phyloP scores from a whole-genome alignment of 2,329 filamentous ascomycete genomes.

The Arthroderma sp. region DNA sequence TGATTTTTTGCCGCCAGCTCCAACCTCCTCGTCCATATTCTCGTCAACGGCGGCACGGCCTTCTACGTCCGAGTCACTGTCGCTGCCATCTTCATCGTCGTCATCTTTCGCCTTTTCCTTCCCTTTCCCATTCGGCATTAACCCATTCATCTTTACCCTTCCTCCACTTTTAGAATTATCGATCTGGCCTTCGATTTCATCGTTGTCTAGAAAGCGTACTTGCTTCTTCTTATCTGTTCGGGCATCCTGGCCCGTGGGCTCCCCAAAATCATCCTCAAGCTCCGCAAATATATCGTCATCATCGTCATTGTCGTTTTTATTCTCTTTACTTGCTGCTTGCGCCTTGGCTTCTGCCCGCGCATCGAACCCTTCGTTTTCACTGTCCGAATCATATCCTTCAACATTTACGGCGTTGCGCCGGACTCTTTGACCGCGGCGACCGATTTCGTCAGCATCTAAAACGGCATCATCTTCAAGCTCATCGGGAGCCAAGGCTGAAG shows the following conservation, averaged over 20 bases:
- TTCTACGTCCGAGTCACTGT: slow-evolving; percentile 52
- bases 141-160: slow-evolving; percentile 42
- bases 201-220: slow-evolving; percentile 46
- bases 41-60: slow-evolving; percentile 58
- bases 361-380: slow-evolving; percentile 81
- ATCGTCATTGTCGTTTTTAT: slow-evolving; percentile 31
- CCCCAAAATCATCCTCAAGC: slow-evolving; percentile 45
- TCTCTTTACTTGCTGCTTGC: slow-evolving; percentile 21
- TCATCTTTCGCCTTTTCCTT: slow-evolving; percentile 38
- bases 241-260: slow-evolving; percentile 20
- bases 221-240: slow-evolving; percentile 44
- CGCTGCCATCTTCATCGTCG: slow-evolving; percentile 42
- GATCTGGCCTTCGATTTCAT: slow-evolving; percentile 70
- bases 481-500: slow-evolving; percentile 77
- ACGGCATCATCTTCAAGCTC: slow-evolving; percentile 56
- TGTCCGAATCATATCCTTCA: slow-evolving; percentile 90
- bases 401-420: slow-evolving; percentile 93
- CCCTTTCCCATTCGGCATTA: slow-evolving; percentile 42
- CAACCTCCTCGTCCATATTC: slow-evolving; percentile 75
- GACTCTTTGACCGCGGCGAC: slow-evolving; percentile 54
- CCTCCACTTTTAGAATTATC: slow-evolving; percentile 59
- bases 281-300: slow-evolving; percentile 78
- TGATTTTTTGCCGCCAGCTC: slow-evolving; percentile 77
- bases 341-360: slow-evolving; percentile 52
- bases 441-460: slow-evolving; percentile 86